Evolutionary conservation across 768 basidiomycete species (phyloP).

Genomic region (Rhodotorula graminis): DNA sequence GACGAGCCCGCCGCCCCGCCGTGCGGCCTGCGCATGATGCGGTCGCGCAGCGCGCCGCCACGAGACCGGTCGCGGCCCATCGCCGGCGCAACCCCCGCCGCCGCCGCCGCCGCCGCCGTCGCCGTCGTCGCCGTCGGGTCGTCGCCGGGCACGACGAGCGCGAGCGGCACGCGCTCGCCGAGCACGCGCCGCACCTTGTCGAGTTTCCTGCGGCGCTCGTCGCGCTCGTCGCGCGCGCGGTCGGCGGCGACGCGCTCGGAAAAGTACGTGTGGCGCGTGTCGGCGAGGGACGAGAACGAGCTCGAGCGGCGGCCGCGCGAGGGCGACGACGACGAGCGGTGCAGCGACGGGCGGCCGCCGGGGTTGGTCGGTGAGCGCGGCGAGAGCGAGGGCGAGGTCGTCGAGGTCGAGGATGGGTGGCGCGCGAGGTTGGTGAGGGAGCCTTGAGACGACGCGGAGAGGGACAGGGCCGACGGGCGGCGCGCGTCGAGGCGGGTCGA

Average conservation of each 20-base stretch:
- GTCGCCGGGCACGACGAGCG: not conserved
- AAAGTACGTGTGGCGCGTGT: not conserved
- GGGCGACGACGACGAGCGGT: slow-evolving; percentile 23
- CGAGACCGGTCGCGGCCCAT: no score
- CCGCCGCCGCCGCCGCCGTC: not conserved
- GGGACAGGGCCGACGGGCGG: slow-evolving; percentile 10
- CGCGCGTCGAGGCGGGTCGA: not conserved
- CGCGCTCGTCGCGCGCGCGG: slow-evolving; percentile 10
- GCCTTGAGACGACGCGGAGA: not conserved
- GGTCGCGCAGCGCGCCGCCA: slow-evolving; percentile 2
- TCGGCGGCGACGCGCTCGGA: not conserved
- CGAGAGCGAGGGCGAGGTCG: not conserved
- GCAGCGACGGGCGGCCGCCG: not conserved
- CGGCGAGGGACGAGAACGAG: not conserved
- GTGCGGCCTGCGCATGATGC: not conserved
- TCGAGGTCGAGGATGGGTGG: no score
- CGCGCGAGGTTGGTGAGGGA: no score
- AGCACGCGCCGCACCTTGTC: slow-evolving; percentile 31
- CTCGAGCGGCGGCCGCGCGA: not conserved
- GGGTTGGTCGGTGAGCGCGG: not conserved
- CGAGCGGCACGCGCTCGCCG: slow-evolving; percentile 29
- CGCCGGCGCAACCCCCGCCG: no score
- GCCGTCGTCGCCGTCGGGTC: not conserved
- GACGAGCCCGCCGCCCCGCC: no score
- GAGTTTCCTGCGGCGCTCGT: slow-evolving; percentile 29